phyloP scores from a whole-genome alignment of 1,284 basidiomycete genomes.

The Blastosporella zonata region DNA sequence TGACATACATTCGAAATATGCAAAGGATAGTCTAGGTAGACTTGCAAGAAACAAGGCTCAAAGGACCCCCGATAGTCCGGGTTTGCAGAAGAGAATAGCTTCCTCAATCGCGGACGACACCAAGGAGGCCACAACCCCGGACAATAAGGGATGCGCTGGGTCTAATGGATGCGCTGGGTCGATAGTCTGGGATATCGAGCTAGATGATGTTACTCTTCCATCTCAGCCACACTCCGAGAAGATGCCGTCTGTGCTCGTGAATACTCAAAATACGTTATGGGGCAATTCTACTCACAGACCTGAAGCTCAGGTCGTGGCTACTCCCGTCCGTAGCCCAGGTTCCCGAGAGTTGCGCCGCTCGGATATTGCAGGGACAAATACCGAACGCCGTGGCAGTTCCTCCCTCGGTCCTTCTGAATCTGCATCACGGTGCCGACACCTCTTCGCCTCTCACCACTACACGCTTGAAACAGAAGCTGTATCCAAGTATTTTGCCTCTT shows the following conservation, averaged over 20 bases:
- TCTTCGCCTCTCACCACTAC: not conserved
- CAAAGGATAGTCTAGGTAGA: not conserved
- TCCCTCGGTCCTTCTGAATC: slow-evolving; percentile 31
- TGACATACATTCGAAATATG: not conserved
- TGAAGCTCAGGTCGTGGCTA: not conserved
- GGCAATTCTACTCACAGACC: not conserved
- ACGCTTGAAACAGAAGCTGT: not conserved
- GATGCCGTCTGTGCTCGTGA: slow-evolving; percentile 22
- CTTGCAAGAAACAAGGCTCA: not conserved
- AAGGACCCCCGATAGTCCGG: not conserved
- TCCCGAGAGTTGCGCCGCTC: not conserved
- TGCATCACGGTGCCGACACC: slow-evolving; percentile 23
- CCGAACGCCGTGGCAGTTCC: slow-evolving; percentile 8
- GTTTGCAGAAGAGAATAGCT: not conserved
- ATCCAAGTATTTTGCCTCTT: slow-evolving; percentile 18
- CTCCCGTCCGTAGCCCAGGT: slow-evolving; percentile 6
- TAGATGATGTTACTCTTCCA: slow-evolving; percentile 28
- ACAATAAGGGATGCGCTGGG: slow-evolving; percentile 19
- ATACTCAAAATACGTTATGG: slow-evolving; percentile 22
- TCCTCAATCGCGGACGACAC: not conserved
- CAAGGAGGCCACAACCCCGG: not conserved
- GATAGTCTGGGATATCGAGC: slow-evolving; percentile 67
- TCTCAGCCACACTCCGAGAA: slow-evolving; percentile 14
- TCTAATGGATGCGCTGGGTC: slow-evolving; percentile 44
- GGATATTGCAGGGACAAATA: slow-evolving; percentile 4